Evolutionary conservation across 2,329 filamentous ascomycete species (phyloP).

Genomic region (Pseudocercospora pini-densiflorae): DNA sequence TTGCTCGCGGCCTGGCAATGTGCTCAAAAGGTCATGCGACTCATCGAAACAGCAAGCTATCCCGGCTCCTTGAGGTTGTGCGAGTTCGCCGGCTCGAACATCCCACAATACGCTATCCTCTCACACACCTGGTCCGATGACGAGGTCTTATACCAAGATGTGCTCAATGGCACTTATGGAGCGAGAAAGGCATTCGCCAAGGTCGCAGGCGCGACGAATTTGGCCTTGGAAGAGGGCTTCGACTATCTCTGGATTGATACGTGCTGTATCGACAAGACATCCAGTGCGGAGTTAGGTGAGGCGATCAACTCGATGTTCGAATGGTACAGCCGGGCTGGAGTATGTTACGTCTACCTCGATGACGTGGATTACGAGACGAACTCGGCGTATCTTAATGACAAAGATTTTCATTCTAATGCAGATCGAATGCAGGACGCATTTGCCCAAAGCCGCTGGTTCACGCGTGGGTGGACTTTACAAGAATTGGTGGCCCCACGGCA

Average conservation of each 20-base stretch:
- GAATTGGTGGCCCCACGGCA: conserved; percentile 15
- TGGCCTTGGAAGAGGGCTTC: conserved; percentile 30
- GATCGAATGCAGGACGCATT: too few relatives aligned
- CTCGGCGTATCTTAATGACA: too few relatives aligned
- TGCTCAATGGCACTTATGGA: conserved; percentile 14
- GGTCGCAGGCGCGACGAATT: conserved; percentile 29
- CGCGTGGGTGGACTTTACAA: too few relatives aligned
- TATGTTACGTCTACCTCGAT: conserved; percentile 24
- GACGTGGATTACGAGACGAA: conserved; percentile 8
- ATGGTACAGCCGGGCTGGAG: conserved; percentile 16
- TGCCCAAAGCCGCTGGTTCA: not conserved
- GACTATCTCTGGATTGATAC: conserved; percentile 29
- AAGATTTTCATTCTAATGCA: too few relatives aligned
- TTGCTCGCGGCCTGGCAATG: too few relatives aligned
- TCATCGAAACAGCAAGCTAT: too few relatives aligned
- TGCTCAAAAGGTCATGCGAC: too few relatives aligned
- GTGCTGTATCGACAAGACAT: conserved; percentile 30
- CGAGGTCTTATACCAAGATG: conserved; percentile 38
- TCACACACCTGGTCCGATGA: conserved; percentile 41
- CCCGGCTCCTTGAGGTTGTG: too few relatives aligned
- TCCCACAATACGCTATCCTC: conserved; percentile 38
- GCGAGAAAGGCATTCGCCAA: conserved; percentile 33
- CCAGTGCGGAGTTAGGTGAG: conserved; percentile 22
- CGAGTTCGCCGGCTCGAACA: not conserved
- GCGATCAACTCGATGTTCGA: too few relatives aligned